Evolutionary conservation across 2,329 filamentous ascomycete species (phyloP).

Genomic region (Colletotrichum liriopes): DNA sequence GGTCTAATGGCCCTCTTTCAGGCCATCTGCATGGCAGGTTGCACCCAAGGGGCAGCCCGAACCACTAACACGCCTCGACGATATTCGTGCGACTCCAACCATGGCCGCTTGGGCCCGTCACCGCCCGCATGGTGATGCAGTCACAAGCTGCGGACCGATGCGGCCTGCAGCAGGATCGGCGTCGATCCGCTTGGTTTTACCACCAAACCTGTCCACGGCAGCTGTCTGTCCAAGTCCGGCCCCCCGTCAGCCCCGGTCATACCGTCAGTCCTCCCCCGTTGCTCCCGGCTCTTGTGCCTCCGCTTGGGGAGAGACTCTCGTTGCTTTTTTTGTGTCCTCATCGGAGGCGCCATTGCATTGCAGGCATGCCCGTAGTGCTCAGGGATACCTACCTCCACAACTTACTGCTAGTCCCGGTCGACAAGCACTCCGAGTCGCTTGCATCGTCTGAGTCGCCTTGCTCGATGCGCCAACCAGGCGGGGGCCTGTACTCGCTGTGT

Average conservation of each 20-base stretch:
- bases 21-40: conserved; percentile 33
- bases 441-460: not conserved
- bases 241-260: conserved; percentile 33
- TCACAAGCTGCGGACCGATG: conserved; percentile 44
- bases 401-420: not conserved
- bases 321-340: conserved; percentile 11
- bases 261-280: conserved; percentile 27
- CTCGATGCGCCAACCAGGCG: not conserved
- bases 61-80: conserved; percentile 21
- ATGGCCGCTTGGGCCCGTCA: conserved; percentile 41
- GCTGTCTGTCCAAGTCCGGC: conserved; percentile 26
- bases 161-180: conserved; percentile 45
- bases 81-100: conserved; percentile 34
- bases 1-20: conserved; percentile 24
- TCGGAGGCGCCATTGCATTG: not conserved
- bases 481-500: not conserved
- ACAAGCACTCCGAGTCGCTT: not conserved
- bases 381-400: not conserved
- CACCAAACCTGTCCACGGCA: conserved; percentile 36
- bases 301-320: conserved; percentile 5
- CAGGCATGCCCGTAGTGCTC: not conserved
- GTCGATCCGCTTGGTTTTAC: conserved; percentile 42
- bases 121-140: conserved; percentile 42
- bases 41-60: conserved; percentile 21
- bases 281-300: conserved; percentile 23